Conservation (phyloP, 1,284 basidiomycete species). For the Rhodotorula sp. region DNA sequence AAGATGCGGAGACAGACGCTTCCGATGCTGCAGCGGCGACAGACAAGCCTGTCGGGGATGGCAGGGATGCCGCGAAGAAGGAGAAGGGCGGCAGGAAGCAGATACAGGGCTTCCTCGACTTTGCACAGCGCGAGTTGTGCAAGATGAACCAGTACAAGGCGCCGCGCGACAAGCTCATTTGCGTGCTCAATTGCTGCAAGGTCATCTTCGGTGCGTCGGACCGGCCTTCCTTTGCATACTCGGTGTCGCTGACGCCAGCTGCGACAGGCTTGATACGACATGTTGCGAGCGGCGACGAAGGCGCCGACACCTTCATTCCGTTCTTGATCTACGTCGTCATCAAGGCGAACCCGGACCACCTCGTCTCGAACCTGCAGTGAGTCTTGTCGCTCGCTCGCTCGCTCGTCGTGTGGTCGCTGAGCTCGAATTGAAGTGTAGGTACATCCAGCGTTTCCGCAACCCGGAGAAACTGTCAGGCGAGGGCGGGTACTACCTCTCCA, state of each 20-base stretch:
- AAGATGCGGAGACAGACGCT: neutral
- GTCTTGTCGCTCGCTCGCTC: slow-evolving; percentile 44
- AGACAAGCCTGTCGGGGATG: neutral
- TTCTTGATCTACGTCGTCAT: slow-evolving; percentile 92
- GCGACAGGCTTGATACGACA: slow-evolving; percentile 79
- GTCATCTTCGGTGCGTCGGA: slow-evolving; percentile 84
- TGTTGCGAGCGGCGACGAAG: slow-evolving; percentile 51
- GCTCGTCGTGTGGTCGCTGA: neutral
- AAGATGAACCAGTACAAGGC: slow-evolving; percentile 99
- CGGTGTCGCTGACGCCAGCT: accelerated
- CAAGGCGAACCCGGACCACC: slow-evolving; percentile 85
- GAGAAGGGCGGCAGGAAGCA: slow-evolving; percentile 23
- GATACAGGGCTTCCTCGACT: slow-evolving; percentile 78
- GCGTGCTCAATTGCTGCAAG: slow-evolving; percentile 96
- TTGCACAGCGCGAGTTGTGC: slow-evolving; percentile 90
- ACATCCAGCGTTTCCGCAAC: slow-evolving; percentile 92
- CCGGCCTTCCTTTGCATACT: too few species aligned
- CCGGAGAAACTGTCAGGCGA: slow-evolving; percentile 87
- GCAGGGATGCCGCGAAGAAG: slow-evolving; percentile 47
- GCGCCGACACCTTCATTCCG: slow-evolving; percentile 88
- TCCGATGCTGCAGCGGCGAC: neutral
- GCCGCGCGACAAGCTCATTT: slow-evolving; percentile 95
- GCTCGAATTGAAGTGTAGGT: slow-evolving; percentile 55
- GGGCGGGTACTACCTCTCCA: slow-evolving; percentile 94
- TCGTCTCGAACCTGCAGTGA: slow-evolving; percentile 92